Conservation (phyloP, 495 filamentous ascomycete genomes). For the Penicillium psychrofluorescens region DNA sequence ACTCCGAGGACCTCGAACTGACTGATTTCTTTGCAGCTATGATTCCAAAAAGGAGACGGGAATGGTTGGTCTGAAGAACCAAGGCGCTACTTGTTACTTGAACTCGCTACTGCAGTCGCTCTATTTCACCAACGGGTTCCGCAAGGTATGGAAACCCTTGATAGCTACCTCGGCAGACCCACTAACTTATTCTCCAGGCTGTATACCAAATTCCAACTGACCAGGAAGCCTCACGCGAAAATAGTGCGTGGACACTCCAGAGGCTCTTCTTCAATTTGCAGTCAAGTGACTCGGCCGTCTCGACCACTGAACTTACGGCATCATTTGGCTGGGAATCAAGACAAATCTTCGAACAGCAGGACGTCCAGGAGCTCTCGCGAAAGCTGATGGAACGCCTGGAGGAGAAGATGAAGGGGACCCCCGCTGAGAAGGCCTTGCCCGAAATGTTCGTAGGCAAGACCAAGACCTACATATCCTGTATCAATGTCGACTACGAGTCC, state of each 20-base stretch:
- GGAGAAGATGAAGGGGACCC: constrained; percentile 94
- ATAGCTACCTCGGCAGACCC: no score
- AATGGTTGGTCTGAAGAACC: constrained; percentile 94
- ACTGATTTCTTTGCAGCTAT: constrained; percentile 47
- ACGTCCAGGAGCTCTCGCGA: constrained; percentile 92
- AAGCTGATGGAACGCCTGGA: constrained; percentile 97
- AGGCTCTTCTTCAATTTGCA: constrained; percentile 92
- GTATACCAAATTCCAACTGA: constrained; percentile 94
- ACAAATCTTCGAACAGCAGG: constrained; percentile 98
- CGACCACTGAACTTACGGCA: constrained; percentile 84
- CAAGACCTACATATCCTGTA: constrained; percentile 97
- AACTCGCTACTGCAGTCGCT: constrained; percentile 96
- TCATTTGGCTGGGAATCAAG: constrained; percentile 98
- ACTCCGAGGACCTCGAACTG: background rate
- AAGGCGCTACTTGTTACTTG: constrained; percentile 96
- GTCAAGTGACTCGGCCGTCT: constrained; percentile 70
- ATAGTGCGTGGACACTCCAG: constrained; percentile 91
- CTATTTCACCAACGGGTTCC: constrained; percentile 95
- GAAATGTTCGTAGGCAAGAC: constrained; percentile 93
- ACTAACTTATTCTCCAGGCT: constrained; percentile 46
- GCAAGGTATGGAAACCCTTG: constrained; percentile 56
- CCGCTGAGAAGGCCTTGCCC: constrained; percentile 83
- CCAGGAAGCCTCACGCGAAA: constrained; percentile 66
- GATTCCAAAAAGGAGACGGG: constrained; percentile 98
- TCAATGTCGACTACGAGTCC: constrained; percentile 95